Evolutionary conservation across 345 rosid species (phyloP).

Genomic region (Angophora floribunda): DNA sequence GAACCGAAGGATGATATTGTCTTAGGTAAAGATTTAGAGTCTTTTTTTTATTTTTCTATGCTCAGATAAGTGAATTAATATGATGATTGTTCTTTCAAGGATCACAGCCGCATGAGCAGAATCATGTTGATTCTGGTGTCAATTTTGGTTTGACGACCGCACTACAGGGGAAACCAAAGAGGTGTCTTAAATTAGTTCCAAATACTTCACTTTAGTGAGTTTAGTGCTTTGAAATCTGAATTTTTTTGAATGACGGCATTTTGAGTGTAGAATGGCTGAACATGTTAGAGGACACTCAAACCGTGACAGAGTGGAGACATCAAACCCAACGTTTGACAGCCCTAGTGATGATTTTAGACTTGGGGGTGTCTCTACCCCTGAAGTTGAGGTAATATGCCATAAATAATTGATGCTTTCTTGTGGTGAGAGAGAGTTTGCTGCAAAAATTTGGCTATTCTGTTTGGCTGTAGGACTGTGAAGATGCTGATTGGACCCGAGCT

Average conservation of each 20-base stretch:
- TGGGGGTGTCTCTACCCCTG: neutral
- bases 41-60: neutral
- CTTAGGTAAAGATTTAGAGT: conserved; percentile 17
- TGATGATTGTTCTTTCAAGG: conserved; percentile 32
- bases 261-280: neutral
- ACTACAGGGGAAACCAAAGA: conserved; percentile 60
- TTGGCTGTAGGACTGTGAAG: conserved; percentile 37
- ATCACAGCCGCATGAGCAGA: conserved; percentile 33
- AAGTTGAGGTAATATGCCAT: neutral
- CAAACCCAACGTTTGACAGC: conserved; percentile 4
- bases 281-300: neutral
- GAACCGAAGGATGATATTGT: neutral
- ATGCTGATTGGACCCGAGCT: conserved; percentile 68
- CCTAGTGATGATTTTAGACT: neutral
- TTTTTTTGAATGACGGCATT: neutral
- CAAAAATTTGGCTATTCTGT: conserved; percentile 4
- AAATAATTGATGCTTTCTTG: conserved; percentile 1
- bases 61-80: conserved; percentile 3
- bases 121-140: conserved; percentile 14
- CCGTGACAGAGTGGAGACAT: neutral
- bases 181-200: conserved; percentile 23
- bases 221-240: neutral
- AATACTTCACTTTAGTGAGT: neutral
- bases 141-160: conserved; percentile 19
- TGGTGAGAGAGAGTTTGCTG: neutral